Base-by-base conservation (phyloP, 2,329 filamentous ascomycete species). In the Boeremia exigua region DNA sequence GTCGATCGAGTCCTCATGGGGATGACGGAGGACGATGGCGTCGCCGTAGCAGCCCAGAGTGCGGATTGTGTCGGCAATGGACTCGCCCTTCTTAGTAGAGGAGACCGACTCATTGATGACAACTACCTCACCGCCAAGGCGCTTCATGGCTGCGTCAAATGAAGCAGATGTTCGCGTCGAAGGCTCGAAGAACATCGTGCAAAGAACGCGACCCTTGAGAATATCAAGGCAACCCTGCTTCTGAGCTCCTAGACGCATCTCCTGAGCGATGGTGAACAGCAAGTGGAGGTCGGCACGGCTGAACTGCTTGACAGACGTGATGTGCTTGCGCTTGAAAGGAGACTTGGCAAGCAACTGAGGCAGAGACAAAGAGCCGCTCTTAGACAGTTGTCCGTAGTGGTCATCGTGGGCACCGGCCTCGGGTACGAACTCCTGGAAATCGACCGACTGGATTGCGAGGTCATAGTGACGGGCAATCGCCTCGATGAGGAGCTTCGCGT, bases 121-220 rank as follows among this genome's bases (percentile, higher is more conserved):
- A 49, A 99, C 84, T 3, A 90, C 94, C 44, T 92, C 86, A 43
- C 95, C 95, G 65, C 95, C 95, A 5, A 99, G 88, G 48, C 96
- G 90, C 82, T 99, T 96, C 95, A 99, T 99, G 37, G 95, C 95
- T 53, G 94, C 91, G 73, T 99, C 95, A 69, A 99, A 99, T 3
- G 95, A 99, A 33, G 91, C 87, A 11, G 94, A 97, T 5, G 95
- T 99, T 50, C 95, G 86, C 2, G 95, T 99, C 0, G 94, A 98
- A 2, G 95, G 95, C 82, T 99, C 95, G 77, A 93, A 99, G 84
- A 99, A 99, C 80, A 99, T 87, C 2, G 91, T 95, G 79, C 89
- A 92, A 33, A 99, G 84, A 11, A 99, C 86, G 40, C 90, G 88
- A 27, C 93, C 92, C 68, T 90, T 91, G 59, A 99, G 86, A 53